Evolutionary conservation across 352 stramenopile species (phyloP), one percentile per base, ranked within the genome.

Genomic region (Phytophthora citricola): DNA sequence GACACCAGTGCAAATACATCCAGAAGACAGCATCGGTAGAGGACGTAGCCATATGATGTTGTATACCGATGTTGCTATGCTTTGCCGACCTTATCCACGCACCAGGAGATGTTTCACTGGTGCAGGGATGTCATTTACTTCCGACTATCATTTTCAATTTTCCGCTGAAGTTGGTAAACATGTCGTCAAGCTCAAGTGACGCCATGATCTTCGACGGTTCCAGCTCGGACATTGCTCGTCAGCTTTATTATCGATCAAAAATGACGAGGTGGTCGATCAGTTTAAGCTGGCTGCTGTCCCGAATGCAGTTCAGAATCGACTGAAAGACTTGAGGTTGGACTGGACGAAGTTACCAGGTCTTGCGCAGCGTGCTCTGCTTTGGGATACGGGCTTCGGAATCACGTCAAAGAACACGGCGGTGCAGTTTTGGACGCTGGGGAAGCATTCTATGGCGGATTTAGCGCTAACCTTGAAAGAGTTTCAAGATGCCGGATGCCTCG

Each of bases 191-290:
- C 11, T 57, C 34, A 3, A 29, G 8, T 48, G 20, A 27, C 17
- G 1, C 38, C 27, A 71, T 75, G 41, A 10, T 9, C 1, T 71
- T 77, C 26, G 69, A 77, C 15, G 69, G 64, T n/a, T 44, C 52
- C 4, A 78, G 61, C 34, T 83, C 71, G 24, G 70, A 75, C 51
- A 43, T 78, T 11, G 60, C 70, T 38, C 55, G 63, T 22, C 70
- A 78, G 24, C 40, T 73, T 2, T 73, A 71, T 31, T 34, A 40
- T 32, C 69, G 58, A 31, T 24, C 43, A 12, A 56, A 56, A 41
- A 51, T 3, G 38, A 44, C 5, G 66, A 53, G 29, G 22, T 15
- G 5, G 41, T 49, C 0, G 41, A 32, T 14, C 15, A 41, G 47
- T 6, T 69, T 43, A 24, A 20, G 2, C 43, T 62, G 26, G 38